Conservation (phyloP, 2,329 filamentous ascomycete species). For the Xylariaceae sp. region DNA sequence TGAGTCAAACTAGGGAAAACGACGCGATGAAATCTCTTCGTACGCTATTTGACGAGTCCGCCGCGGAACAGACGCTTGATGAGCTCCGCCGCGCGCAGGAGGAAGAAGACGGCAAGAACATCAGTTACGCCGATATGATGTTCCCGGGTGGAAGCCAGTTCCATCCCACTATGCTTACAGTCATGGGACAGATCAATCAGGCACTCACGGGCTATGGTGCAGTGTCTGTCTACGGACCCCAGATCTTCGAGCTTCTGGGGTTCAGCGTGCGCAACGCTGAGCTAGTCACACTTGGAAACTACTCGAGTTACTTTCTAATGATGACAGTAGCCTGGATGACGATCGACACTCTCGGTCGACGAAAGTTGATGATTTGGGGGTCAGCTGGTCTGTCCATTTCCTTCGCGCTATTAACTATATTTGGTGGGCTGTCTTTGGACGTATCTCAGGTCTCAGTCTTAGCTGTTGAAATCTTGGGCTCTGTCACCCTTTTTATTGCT, state of each 20-base stretch:
- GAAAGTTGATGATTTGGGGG: constrained; percentile 53
- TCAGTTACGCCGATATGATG: constrained; percentile 58
- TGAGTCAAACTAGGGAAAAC: constrained; percentile 48
- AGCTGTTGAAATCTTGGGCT: constrained; percentile 48
- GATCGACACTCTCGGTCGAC: constrained; percentile 54
- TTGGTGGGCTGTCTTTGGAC: constrained; percentile 47
- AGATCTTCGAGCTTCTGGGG: constrained; percentile 61
- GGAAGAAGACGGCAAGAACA: constrained; percentile 42
- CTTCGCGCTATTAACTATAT: constrained; percentile 51
- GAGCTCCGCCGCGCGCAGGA: constrained; percentile 50
- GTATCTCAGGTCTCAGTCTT: constrained; percentile 38
- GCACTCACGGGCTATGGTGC: constrained; percentile 57
- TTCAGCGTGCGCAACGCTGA: constrained; percentile 51
- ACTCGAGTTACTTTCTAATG: constrained; percentile 57
- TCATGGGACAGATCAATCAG: constrained; percentile 64
- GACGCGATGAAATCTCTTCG: constrained; percentile 49
- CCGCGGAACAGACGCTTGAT: constrained; percentile 46
- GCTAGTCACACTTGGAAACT: constrained; percentile 58
- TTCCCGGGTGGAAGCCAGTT: constrained; percentile 53
- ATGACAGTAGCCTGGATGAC: constrained; percentile 62
- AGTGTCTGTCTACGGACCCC: constrained; percentile 61
- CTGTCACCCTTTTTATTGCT: constrained; percentile 51
- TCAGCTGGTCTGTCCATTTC: constrained; percentile 45
- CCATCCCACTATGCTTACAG: constrained; percentile 57
- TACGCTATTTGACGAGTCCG: constrained; percentile 48